Percentiles rank a stretch among this genome's conserved stretches.
Evolutionary conservation across 2,329 filamentous ascomycete genomes (phyloP).

Genomic region (Apiospora rasikravindrae): DNA sequence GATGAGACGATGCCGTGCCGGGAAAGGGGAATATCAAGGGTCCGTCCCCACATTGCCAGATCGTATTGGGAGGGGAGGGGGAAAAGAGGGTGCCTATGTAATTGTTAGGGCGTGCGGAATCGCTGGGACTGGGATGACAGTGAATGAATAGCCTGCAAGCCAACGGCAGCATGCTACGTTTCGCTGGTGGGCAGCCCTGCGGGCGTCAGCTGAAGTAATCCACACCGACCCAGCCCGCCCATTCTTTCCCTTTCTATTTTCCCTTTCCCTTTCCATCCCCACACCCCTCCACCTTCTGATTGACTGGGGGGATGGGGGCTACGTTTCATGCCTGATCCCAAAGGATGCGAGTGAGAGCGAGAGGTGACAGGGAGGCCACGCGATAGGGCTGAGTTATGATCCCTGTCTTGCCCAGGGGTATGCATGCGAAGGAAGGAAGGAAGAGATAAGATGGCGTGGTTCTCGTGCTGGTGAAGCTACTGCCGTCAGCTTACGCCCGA

Average conservation of each 20-base stretch:
- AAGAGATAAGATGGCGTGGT: not conserved
- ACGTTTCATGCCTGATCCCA: not conserved
- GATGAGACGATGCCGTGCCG: not conserved
- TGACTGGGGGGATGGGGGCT: not conserved
- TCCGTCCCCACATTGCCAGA: not conserved
- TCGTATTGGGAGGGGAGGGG: not conserved
- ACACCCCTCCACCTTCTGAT: not conserved
- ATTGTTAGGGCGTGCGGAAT: conserved; percentile 3
- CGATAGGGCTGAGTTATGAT: conserved; percentile 1
- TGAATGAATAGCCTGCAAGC: not conserved
- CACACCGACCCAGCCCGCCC: not conserved
- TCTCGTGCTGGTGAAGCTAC: not conserved
- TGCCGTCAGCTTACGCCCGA: conserved; percentile 16
- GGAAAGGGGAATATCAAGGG: not conserved
- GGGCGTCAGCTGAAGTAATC: conserved; percentile 9
- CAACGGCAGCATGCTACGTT: not conserved
- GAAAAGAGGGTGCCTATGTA: not conserved
- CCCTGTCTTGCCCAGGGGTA: not conserved
- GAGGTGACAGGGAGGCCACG: conserved; percentile 7
- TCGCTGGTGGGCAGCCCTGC: too few relatives aligned
- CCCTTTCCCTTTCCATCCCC: too few relatives aligned
- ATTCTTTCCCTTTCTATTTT: too few relatives aligned
- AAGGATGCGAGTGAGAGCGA: not conserved
- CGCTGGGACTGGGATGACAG: not conserved
- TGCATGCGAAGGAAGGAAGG: not conserved